phyloP scores from a whole-genome alignment of 179 eudicot genomes.

The Patellifolia procumbens region DNA sequence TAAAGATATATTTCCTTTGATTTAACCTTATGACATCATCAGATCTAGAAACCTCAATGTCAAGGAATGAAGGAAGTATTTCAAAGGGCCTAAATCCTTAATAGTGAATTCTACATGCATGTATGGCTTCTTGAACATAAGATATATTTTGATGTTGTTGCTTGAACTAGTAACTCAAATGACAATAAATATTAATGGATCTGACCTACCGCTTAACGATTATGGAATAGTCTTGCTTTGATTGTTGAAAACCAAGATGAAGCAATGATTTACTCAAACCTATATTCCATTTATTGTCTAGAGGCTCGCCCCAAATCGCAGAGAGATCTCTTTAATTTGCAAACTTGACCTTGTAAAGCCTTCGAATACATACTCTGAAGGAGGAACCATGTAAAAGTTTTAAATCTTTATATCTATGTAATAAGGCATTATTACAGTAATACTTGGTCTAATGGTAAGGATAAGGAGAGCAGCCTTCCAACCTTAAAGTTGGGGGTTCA shows the following conservation, averaged over 20 bases:
- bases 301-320: background rate
- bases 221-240: background rate
- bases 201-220: too few species aligned
- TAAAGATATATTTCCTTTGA: background rate
- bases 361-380: background rate
- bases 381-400: background rate
- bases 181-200: too few species aligned
- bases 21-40: background rate
- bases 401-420: too few species aligned
- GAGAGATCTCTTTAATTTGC: background rate
- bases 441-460: too few species aligned
- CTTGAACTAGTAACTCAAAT: too few species aligned
- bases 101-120: background rate
- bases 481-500: too few species aligned
- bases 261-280: background rate
- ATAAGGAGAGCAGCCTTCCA: too few species aligned
- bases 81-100: background rate
- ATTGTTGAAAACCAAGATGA: background rate
- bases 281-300: background rate
- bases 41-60: too few species aligned
- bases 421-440: too few species aligned
- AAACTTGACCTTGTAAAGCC: background rate
- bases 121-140: too few species aligned
- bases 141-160: too few species aligned
- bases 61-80: too few species aligned